phyloP scores from a whole-genome alignment of 2,329 filamentous ascomycete species.

The Sporothrix protearum region DNA sequence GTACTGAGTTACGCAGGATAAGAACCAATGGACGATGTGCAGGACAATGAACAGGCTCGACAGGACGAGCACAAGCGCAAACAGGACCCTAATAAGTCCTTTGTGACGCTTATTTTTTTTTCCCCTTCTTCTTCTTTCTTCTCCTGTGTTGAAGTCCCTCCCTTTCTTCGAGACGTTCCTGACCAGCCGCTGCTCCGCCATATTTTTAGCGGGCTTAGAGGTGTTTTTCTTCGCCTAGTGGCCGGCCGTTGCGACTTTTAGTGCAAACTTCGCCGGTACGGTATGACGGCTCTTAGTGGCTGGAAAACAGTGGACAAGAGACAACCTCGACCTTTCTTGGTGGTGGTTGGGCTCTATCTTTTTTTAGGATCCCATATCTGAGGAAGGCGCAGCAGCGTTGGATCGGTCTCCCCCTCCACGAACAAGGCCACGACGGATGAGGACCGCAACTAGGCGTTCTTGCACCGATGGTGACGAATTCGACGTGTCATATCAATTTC shows the following conservation, averaged over 20 bases:
- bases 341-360: not conserved
- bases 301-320: not conserved
- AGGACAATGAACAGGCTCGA: not conserved
- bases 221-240: not conserved
- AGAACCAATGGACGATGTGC: not conserved
- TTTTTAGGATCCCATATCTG: conserved; percentile 1
- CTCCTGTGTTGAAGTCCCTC: not conserved
- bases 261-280: not conserved
- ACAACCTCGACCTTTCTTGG: not conserved
- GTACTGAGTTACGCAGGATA: conserved; percentile 4
- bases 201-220: conserved; percentile 3
- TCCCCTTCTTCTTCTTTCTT: too few relatives aligned
- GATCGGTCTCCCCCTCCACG: conserved; percentile 8
- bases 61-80: not conserved
- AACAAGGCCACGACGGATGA: not conserved
- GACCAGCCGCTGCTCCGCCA: conserved; percentile 14
- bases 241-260: not conserved
- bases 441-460: conserved; percentile 4
- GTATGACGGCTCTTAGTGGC: not conserved
- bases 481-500: not conserved
- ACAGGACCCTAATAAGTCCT: not conserved
- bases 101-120: not conserved
- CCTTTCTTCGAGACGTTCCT: conserved; percentile 15
- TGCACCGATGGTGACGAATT: not conserved
- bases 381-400: conserved; percentile 19